Evolutionary conservation across 208 protist genomes (phyloP).

Genomic region (Leishmania tropica): DNA sequence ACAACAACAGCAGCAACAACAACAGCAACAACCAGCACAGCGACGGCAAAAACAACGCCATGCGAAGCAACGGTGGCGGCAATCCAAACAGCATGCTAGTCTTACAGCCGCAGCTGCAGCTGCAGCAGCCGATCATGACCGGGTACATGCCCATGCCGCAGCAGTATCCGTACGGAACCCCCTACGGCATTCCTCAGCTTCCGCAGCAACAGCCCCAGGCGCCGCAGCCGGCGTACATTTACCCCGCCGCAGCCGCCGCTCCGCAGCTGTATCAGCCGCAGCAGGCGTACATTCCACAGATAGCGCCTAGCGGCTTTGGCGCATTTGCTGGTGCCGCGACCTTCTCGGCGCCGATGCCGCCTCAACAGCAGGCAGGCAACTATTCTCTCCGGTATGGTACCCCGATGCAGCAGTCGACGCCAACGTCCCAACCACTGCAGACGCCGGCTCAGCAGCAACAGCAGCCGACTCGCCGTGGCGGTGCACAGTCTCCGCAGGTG

Average conservation of each 20-base stretch:
- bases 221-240: conserved; percentile 4
- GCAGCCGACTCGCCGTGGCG: conserved; percentile 7
- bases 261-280: neutral
- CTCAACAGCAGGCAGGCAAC: conserved; percentile 12
- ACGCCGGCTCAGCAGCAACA: conserved; percentile 15
- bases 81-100: conserved; percentile 15
- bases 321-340: conserved; percentile 1
- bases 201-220: conserved; percentile 16
- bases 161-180: conserved; percentile 8
- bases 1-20: neutral
- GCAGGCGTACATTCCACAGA: conserved; percentile 24
- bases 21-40: conserved; percentile 13
- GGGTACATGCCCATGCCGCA: conserved; percentile 19
- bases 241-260: conserved; percentile 1
- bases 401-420: conserved; percentile 17
- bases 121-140: conserved; percentile 3
- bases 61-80: conserved; percentile 18
- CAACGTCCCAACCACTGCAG: conserved; percentile 5
- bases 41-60: conserved; percentile 30
- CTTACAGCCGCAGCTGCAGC: conserved; percentile 21
- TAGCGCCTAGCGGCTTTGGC: conserved; percentile 8
- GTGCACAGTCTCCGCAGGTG: conserved; percentile 24
- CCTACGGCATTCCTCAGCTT: conserved; percentile 14
- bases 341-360: neutral
- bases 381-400: conserved; percentile 5